phyloP scores from a whole-genome alignment of 2,329 filamentous ascomycete genomes.

The Trichocomaceae sp. region DNA sequence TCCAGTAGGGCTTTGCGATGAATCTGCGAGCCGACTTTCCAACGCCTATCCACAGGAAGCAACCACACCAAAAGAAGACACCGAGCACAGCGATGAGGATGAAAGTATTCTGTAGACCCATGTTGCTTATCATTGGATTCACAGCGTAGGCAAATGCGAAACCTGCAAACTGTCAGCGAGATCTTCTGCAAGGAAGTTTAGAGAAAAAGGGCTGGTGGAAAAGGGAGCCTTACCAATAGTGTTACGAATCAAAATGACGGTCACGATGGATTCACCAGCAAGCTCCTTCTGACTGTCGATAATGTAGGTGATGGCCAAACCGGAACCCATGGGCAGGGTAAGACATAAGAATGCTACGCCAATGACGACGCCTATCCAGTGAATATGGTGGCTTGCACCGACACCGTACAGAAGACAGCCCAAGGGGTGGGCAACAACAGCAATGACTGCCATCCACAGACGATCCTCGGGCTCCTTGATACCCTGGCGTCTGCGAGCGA shows the following conservation, averaged over 20 bases:
- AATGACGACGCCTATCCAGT: slow-evolving; percentile 26
- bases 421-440: slow-evolving; percentile 20
- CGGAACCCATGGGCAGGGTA: slow-evolving; percentile 18
- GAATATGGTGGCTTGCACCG: slow-evolving; percentile 22
- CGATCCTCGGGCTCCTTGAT: slow-evolving; percentile 34
- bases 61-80: background rate
- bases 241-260: slow-evolving; percentile 36
- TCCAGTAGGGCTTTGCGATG: background rate
- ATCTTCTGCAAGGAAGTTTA: background rate
- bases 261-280: slow-evolving; percentile 24
- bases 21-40: background rate
- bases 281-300: slow-evolving; percentile 25
- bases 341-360: slow-evolving; percentile 25
- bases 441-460: slow-evolving; percentile 25
- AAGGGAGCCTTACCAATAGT: slow-evolving; percentile 27
- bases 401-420: slow-evolving; percentile 25
- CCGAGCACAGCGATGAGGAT: slow-evolving; percentile 30
- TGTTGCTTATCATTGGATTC: slow-evolving; percentile 22
- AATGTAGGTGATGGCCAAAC: slow-evolving; percentile 22
- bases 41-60: background rate
- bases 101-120: slow-evolving; percentile 24
- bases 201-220: background rate
- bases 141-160: slow-evolving; percentile 28
- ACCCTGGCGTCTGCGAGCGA: slow-evolving; percentile 39
- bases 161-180: slow-evolving; percentile 15